These are phyloP conservation scores for Arabis alpina DNA, from an alignment of 345 rosid genomes.

Conservation along the genomic window DNA sequence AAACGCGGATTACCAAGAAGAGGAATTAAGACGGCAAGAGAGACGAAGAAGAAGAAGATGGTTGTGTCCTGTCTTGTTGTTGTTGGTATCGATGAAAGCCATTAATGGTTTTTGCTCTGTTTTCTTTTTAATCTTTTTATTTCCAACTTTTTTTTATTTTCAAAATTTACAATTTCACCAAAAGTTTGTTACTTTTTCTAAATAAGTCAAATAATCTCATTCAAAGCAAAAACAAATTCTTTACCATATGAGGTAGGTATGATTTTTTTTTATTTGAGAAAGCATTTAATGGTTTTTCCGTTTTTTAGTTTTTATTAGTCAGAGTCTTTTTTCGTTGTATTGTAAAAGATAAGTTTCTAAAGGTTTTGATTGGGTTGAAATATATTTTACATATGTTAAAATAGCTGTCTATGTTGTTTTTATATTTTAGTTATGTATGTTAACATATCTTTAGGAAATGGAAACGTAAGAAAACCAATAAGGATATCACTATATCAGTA, in stretches of 20 bases:
- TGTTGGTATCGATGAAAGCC: conserved; percentile 41
- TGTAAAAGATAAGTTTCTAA: not conserved
- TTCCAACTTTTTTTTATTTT: not conserved
- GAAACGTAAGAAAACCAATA: not conserved
- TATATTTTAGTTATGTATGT: not conserved
- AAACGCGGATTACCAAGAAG: conserved; percentile 17
- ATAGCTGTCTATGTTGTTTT: not conserved
- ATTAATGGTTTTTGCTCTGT: conserved; percentile 36
- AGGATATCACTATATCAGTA: too few relatives aligned
- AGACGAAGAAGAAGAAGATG: conserved; percentile 4
- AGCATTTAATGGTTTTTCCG: too few relatives aligned
- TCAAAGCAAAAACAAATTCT: too few relatives aligned
- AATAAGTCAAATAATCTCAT: not conserved
- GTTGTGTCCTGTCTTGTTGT: conserved; percentile 43
- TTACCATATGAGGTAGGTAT: too few relatives aligned
- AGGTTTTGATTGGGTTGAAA: not conserved
- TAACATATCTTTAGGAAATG: not conserved
- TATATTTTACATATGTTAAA: not conserved
- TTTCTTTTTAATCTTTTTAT: conserved; percentile 32
- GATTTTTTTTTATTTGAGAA: too few relatives aligned
- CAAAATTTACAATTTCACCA: not conserved
- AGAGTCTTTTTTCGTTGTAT: not conserved
- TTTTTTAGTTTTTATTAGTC: too few relatives aligned
- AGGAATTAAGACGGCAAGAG: conserved; percentile 33
- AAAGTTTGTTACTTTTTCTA: not conserved